phyloP scores from a whole-genome alignment of 2,329 filamentous ascomycete species.

The Cladosporium sp. region DNA sequence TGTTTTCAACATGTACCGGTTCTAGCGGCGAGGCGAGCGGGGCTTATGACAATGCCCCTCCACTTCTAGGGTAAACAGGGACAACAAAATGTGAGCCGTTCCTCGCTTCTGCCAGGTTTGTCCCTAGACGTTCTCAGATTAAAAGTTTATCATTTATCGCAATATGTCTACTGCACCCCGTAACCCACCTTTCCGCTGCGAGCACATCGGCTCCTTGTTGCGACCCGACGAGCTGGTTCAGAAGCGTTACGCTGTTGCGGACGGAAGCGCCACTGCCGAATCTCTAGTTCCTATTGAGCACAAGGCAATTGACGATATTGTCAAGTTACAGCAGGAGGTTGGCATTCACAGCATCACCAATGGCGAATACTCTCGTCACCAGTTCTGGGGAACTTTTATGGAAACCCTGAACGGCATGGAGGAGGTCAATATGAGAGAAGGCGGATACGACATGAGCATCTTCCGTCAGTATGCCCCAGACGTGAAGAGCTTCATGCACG shows the following conservation, averaged over 20 bases:
- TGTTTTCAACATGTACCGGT: neutral
- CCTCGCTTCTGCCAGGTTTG: neutral
- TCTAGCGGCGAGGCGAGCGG: slow-evolving; percentile 4
- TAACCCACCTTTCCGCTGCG: slow-evolving; percentile 65
- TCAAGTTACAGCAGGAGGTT: slow-evolving; percentile 36
- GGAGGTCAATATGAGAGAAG: slow-evolving; percentile 45
- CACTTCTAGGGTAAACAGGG: slow-evolving; percentile 3
- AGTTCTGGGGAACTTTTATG: slow-evolving; percentile 36
- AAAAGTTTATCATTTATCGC: slow-evolving; percentile 14
- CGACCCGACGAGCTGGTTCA: slow-evolving; percentile 63
- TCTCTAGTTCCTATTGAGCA: slow-evolving; percentile 34
- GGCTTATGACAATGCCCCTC: slow-evolving; percentile 7
- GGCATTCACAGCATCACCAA: slow-evolving; percentile 36
- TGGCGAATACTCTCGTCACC: slow-evolving; percentile 37
- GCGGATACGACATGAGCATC: slow-evolving; percentile 46
- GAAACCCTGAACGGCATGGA: slow-evolving; percentile 46
- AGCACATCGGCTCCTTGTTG: slow-evolving; percentile 71
- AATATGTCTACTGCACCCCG: slow-evolving; percentile 37
- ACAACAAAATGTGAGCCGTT: neutral
- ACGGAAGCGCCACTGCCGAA: slow-evolving; percentile 27
- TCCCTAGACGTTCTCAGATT: neutral
- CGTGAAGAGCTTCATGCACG: slow-evolving; percentile 62
- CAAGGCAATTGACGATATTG: slow-evolving; percentile 35
- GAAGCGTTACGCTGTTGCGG: slow-evolving; percentile 54
- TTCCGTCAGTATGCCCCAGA: slow-evolving; percentile 63